Percentiles rank a stretch among this genome's conserved stretches.
Conservation (phyloP, 1,284 basidiomycete genomes). For the Nidula niveotomentosa region DNA sequence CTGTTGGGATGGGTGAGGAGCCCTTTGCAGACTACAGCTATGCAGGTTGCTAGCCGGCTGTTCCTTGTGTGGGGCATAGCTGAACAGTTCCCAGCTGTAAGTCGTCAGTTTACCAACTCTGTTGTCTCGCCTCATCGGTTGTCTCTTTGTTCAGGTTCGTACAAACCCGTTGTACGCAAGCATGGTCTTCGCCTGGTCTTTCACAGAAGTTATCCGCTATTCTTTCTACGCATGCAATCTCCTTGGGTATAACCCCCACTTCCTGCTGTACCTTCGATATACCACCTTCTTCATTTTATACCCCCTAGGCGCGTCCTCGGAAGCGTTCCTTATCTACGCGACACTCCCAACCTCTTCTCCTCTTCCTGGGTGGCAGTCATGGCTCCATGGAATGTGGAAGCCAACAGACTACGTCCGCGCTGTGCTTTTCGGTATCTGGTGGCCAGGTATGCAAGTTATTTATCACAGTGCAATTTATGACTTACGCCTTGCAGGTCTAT, state of each 20-base stretch:
- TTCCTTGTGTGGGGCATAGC: constrained; percentile 88
- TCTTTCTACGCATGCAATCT: constrained; percentile 83
- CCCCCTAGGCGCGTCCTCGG: constrained; percentile 88
- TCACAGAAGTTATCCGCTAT: constrained; percentile 93
- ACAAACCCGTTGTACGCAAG: constrained; percentile 82
- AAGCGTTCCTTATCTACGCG: constrained; percentile 83
- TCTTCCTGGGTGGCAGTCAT: constrained; percentile 31
- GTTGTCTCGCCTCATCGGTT: neutral
- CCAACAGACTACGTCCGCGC: constrained; percentile 57
- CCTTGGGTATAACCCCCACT: constrained; percentile 45
- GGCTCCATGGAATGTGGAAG: constrained; percentile 43
- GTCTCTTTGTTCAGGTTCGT: constrained; percentile 50
- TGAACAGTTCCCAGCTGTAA: constrained; percentile 54
- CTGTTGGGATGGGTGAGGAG: constrained; percentile 83
- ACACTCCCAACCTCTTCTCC: constrained; percentile 64
- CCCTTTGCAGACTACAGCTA: constrained; percentile 77
- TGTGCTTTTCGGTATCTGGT: constrained; percentile 82
- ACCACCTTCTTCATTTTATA: constrained; percentile 94
- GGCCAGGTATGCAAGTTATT: constrained; percentile 68
- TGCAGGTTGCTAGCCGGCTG: constrained; percentile 88
- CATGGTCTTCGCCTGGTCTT: constrained; percentile 94
- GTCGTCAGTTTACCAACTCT: constrained; percentile 14
- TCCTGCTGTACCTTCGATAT: constrained; percentile 76
- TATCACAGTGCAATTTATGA: constrained; percentile 4
- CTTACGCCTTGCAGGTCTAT: constrained; percentile 55